Evolutionary conservation across 345 rosid genomes (phyloP).

Genomic region (Turritis glabra): DNA sequence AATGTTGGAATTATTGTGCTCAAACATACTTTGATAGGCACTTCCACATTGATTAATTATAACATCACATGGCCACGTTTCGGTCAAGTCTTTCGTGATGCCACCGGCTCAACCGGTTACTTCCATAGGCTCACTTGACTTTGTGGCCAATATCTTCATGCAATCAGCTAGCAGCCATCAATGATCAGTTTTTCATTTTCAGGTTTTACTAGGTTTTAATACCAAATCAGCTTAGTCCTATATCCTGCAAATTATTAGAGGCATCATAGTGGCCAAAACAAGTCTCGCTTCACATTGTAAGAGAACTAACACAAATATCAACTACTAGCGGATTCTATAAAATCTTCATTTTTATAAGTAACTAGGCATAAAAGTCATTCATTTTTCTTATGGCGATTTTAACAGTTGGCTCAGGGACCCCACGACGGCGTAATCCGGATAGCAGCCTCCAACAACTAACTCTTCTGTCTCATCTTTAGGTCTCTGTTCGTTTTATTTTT

Average conservation of each 20-base stretch:
- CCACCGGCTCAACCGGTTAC: constrained; percentile 29
- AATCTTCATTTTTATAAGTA: background rate
- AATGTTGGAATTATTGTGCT: constrained; percentile 16
- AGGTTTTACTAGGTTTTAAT: background rate
- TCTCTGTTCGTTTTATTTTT: background rate
- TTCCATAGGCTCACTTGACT: constrained; percentile 14
- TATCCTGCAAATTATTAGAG: background rate
- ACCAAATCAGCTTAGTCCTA: background rate
- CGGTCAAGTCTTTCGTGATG: constrained; percentile 3
- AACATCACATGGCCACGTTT: constrained; percentile 36
- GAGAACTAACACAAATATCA: background rate
- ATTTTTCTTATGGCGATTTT: background rate
- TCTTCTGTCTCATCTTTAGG: constrained; percentile 35
- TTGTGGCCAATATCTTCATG: constrained; percentile 7
- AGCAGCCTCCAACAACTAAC: constrained; percentile 44
- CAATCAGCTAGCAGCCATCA: constrained; percentile 12
- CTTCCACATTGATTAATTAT: constrained; percentile 25
- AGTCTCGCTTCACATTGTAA: background rate
- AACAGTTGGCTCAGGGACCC: constrained; percentile 29
- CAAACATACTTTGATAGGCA: constrained; percentile 16
- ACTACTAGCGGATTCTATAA: background rate
- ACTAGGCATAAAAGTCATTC: constrained; percentile 4
- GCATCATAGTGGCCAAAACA: background rate
- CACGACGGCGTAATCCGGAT: constrained; percentile 38
- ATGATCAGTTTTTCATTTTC: background rate